Conservation (phyloP, 352 stramenopile genomes). For the Globisporangium apiculatum region DNA sequence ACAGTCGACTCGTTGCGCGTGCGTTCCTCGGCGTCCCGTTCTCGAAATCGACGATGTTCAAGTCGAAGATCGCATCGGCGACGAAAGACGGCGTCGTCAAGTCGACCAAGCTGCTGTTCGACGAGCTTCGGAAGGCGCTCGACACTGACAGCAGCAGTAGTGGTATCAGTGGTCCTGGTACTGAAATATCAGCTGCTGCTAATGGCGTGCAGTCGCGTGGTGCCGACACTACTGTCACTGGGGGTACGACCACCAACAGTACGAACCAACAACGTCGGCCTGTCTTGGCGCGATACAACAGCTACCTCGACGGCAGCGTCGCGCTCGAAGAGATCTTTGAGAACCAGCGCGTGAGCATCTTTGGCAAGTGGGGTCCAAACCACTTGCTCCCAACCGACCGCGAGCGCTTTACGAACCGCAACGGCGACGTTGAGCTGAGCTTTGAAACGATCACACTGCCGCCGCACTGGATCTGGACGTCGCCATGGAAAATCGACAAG, state of each 20-base stretch:
- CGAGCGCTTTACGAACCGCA: slow-evolving; percentile 74
- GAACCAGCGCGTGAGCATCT: slow-evolving; percentile 84
- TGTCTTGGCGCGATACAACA: slow-evolving; percentile 51
- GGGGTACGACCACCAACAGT: no score
- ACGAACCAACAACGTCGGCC: slow-evolving; percentile 10
- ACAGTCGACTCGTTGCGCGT: slow-evolving; percentile 27
- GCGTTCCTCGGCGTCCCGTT: slow-evolving; percentile 74
- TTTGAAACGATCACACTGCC: slow-evolving; percentile 75
- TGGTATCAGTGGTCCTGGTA: not conserved
- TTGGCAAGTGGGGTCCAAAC: slow-evolving; percentile 83
- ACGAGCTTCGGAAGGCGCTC: slow-evolving; percentile 39
- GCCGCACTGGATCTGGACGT: slow-evolving; percentile 77
- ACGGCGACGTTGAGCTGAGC: slow-evolving; percentile 67
- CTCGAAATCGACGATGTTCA: slow-evolving; percentile 82
- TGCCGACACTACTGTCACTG: no score
- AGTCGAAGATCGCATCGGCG: slow-evolving; percentile 72
- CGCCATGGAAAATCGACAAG: slow-evolving; percentile 82
- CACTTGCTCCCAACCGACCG: slow-evolving; percentile 77
- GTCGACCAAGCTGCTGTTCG: slow-evolving; percentile 43
- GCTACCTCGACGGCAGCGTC: slow-evolving; percentile 63
- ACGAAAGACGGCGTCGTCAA: slow-evolving; percentile 65
- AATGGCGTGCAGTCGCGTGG: not conserved
- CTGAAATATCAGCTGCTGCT: no score
- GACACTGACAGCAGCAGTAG: slow-evolving; percentile 17
- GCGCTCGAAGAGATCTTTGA: slow-evolving; percentile 85